Evolutionary conservation across 495 filamentous ascomycete genomes (phyloP).

Genomic region (Penicillium chermesinum): DNA sequence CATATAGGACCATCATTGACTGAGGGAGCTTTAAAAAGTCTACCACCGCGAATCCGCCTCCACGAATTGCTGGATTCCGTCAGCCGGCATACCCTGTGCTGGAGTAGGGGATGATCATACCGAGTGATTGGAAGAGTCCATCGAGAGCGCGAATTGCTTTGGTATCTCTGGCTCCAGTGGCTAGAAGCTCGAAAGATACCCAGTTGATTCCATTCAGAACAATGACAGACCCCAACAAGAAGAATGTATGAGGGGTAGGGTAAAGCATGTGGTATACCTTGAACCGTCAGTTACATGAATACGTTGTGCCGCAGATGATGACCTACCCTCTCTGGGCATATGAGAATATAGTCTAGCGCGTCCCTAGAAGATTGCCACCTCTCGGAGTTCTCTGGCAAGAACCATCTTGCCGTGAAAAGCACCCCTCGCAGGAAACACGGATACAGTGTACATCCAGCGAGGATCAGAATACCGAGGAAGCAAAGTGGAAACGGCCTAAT

Average conservation of each 20-base stretch:
- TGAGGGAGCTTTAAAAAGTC: slow-evolving; percentile 61
- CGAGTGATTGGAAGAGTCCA: slow-evolving; percentile 74
- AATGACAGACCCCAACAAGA: slow-evolving; percentile 64
- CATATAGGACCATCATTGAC: slow-evolving; percentile 68
- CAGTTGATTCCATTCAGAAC: slow-evolving; percentile 73
- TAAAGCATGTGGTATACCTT: slow-evolving; percentile 70
- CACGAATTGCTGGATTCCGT: slow-evolving; percentile 56
- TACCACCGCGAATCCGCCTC: slow-evolving; percentile 78
- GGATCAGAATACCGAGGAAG: slow-evolving; percentile 65
- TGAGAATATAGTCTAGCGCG: slow-evolving; percentile 66
- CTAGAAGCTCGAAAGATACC: slow-evolving; percentile 71
- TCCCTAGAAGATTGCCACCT: slow-evolving; percentile 44
- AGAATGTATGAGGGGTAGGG: slow-evolving; percentile 69
- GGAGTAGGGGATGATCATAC: slow-evolving; percentile 10
- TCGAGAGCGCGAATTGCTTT: slow-evolving; percentile 57
- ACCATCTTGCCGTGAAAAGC: slow-evolving; percentile 53
- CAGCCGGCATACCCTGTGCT: neutral
- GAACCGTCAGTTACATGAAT: neutral
- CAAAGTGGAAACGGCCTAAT: slow-evolving; percentile 58
- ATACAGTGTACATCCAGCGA: slow-evolving; percentile 77
- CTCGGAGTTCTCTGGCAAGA: slow-evolving; percentile 35
- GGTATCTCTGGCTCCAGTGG: slow-evolving; percentile 61
- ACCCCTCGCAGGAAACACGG: slow-evolving; percentile 69
- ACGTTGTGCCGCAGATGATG: neutral
- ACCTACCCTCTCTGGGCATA: slow-evolving; percentile 63